Evolutionary conservation across 2,329 filamentous ascomycete species (phyloP).

Genomic region (Fusarium devonianum): DNA sequence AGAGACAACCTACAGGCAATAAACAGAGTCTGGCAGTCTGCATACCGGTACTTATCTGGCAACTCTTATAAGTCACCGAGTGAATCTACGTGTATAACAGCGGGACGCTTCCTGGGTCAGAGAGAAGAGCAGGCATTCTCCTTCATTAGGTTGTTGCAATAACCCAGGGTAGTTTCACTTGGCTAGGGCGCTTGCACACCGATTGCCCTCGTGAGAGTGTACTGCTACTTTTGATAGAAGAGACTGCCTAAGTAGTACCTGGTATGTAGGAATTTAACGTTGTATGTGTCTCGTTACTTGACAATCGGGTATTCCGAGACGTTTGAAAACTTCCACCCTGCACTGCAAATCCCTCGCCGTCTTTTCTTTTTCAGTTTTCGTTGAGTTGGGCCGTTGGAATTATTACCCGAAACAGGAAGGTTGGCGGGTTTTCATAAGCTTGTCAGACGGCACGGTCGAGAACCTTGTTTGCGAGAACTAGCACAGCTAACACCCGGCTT

Average conservation of each 20-base stretch:
- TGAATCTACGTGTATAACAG: too few relatives aligned
- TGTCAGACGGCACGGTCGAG: constrained; percentile 13
- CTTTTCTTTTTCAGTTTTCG: neutral
- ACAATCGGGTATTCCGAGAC: neutral
- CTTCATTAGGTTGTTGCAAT: too few relatives aligned
- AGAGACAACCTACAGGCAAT: too few relatives aligned
- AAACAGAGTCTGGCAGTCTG: too few relatives aligned
- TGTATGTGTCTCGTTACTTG: neutral
- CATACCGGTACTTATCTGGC: too few relatives aligned
- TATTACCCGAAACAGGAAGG: constrained; percentile 15
- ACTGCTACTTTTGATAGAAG: neutral
- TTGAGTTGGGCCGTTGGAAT: neutral
- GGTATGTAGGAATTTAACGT: neutral
- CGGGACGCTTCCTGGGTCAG: too few relatives aligned
- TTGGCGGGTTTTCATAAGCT: neutral
- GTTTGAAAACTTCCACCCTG: neutral
- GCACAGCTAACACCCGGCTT: constrained; percentile 7
- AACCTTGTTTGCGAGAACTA: constrained; percentile 27
- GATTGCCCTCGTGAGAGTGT: too few relatives aligned
- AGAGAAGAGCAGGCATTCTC: too few relatives aligned
- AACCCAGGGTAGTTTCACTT: too few relatives aligned
- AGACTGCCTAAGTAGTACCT: neutral
- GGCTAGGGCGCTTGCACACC: too few relatives aligned
- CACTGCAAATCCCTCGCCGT: neutral
- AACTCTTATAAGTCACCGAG: too few relatives aligned